Conservation (phyloP, 1,284 basidiomycete species). For the Chiua sp. region DNA sequence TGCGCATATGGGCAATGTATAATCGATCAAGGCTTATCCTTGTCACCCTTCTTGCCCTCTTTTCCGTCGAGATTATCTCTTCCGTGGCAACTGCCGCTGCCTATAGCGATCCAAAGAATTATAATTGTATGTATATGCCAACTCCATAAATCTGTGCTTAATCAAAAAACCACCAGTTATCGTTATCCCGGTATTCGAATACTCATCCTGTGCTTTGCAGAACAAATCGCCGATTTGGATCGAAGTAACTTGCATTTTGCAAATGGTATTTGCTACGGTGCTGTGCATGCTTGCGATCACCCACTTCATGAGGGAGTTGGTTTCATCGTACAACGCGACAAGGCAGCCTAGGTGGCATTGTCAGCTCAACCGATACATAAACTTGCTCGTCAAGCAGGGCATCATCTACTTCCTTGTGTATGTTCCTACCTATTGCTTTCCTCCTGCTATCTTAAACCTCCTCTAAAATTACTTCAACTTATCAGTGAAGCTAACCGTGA, state of each 20-base stretch:
- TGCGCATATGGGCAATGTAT: not conserved
- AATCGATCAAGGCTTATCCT: not conserved
- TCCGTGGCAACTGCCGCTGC: not conserved
- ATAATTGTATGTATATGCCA: not conserved
- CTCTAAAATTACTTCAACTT: not conserved
- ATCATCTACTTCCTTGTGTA: not conserved
- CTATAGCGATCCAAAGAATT: not conserved
- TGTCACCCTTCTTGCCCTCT: not conserved
- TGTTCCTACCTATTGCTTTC: not conserved
- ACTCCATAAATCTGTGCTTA: not conserved
- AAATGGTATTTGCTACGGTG: not conserved
- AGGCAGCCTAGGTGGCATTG: not conserved
- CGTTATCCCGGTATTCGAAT: not conserved
- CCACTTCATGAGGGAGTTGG: not conserved
- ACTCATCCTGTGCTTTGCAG: not conserved
- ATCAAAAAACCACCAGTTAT: not conserved
- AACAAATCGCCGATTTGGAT: not conserved
- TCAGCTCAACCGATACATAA: not conserved
- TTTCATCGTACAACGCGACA: not conserved
- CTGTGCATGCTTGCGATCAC: not conserved
- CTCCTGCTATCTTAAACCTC: not conserved
- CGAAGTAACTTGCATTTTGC: not conserved
- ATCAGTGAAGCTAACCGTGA: not conserved
- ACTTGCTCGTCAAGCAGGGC: not conserved
- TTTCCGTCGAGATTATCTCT: not conserved